Base-by-base conservation (phyloP, 2,329 filamentous ascomycete genomes). In the Nemania sp. region DNA sequence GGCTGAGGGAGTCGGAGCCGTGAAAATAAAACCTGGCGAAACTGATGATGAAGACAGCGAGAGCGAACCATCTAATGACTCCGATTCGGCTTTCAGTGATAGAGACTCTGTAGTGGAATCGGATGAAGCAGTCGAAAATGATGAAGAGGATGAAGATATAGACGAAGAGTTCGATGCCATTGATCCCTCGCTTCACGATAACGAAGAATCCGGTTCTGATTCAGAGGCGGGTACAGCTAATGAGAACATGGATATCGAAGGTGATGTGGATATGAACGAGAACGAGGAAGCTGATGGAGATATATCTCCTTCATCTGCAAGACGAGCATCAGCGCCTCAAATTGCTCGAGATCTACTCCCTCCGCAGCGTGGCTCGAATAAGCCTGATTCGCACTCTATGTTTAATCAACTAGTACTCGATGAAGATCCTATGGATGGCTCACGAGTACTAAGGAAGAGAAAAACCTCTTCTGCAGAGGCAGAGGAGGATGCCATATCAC, bases 381-480 rank as follows among this genome's bases (percentile, higher is more conserved):
- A 88, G 68, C 87, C 90, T 18, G 89, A 90, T 68, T 92, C 92
- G 18, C 91, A 93, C 79, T 94, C 92, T 0, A 88, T 93, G 29
- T 94, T 94, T 79, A 92, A 92, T 72, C 89, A 90, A 64, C 82
- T 92, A 11, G 89, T 92, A 43, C 84, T 92, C 62, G 88, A 92
- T 61, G 91, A 92, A 69, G 91, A 93, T 74, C 86, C 90, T 7
- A 85, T 91, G 82, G 92, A 95, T 79, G 92, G 91, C 53, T 90
- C 93, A 8, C 90, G 93, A 61, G 88, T 92, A 35, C 82, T 97
- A 67, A 88, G 94, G 68, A 97, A 97, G 81, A 89, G 94, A 62
- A 97, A 95, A 79, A 90, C 93, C 20, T 93, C 93, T 0, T 91
- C 92, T 2, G 84, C 87, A 13, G 89, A 91, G 56, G 83, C 81